These are phyloP conservation scores for Entomortierella lignicola DNA, from an alignment of 192 early-diverging fungal genomes.

Conservation along the genomic window DNA sequence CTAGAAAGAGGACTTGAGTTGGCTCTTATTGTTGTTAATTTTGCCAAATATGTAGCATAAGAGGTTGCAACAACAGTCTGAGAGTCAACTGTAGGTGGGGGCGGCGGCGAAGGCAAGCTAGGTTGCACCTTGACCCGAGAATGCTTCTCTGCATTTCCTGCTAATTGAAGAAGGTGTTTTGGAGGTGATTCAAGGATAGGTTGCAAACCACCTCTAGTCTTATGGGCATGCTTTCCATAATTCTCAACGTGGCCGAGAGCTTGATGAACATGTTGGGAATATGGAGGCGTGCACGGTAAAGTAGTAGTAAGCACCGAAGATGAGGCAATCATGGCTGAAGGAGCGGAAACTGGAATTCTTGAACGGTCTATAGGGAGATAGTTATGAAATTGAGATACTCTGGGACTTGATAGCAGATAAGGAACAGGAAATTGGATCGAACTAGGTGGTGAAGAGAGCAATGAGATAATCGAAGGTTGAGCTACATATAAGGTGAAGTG, in stretches of 20 bases:
- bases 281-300: not conserved
- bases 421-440: not conserved
- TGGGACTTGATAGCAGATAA: not conserved
- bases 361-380: not conserved
- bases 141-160: not conserved
- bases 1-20: not conserved
- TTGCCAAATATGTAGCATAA: not conserved
- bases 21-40: not conserved
- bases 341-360: not conserved
- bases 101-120: slow-evolving; percentile 19
- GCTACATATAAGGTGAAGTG: not conserved
- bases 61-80: not conserved
- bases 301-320: slow-evolving; percentile 1
- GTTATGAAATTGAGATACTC: not conserved
- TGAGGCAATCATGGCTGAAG: not conserved
- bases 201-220: not conserved
- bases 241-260: slow-evolving; percentile 14
- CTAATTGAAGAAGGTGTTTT: not conserved
- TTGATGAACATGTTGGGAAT: slow-evolving; percentile 4
- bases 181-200: not conserved
- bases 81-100: slow-evolving; percentile 2
- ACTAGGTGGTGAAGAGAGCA: not conserved
- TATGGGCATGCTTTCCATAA: slow-evolving; percentile 10
- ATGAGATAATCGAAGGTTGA: not conserved
- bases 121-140: not conserved